Evolutionary conservation across 148 eudicot species (phyloP), one percentile per base, ranked within the genome.

Genomic region (Amaranthus hypochondriacus): DNA sequence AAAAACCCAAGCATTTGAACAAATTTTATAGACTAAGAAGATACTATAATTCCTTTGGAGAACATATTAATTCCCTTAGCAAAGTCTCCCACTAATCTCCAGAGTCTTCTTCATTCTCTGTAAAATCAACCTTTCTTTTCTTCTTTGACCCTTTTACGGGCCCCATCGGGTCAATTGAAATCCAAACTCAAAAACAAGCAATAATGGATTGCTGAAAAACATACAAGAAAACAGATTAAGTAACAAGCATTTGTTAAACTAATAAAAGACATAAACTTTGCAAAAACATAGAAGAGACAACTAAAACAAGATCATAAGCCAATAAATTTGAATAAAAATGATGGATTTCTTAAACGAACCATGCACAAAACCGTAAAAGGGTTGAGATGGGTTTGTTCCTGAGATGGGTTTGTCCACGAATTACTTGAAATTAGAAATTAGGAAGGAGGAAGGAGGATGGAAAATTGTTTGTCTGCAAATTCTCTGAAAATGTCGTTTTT

Each of bases 111-210:
- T 89, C 90, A 73, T 79, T 69, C 79, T 85, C 86, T n/a, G 85
- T 70, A 75, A 84, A 83, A 83, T 84, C 88, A 49, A 75, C 72
- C 86, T 85, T 89, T 73, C 85, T 86, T 65, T 71, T 89, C 89
- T 84, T 92, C 74, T 82, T 92, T 65, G 86, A 73, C 80, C 89
- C 88, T 88, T 84, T 88, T 39, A 84, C 68, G 75, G 87, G 96
- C 69, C 84, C 96, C 96, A 92, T 92, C 83, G 28, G 39, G 68
- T 84, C 87, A 80, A 87, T 84, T 84, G 81, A 84, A 62, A 83
- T 67, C 42, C 74, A 77, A 76, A 84, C 83, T 81, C 74, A 85
- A 63, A 28, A 8, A 5, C 58, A 62, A 61, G 44, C 6, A 13
- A 39, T 51, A 61, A 12, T 66, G 3, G 54, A 68, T 52, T 73